Conservation (phyloP, 169 alveolate genomes). For the Eimeria falciformis region DNA sequence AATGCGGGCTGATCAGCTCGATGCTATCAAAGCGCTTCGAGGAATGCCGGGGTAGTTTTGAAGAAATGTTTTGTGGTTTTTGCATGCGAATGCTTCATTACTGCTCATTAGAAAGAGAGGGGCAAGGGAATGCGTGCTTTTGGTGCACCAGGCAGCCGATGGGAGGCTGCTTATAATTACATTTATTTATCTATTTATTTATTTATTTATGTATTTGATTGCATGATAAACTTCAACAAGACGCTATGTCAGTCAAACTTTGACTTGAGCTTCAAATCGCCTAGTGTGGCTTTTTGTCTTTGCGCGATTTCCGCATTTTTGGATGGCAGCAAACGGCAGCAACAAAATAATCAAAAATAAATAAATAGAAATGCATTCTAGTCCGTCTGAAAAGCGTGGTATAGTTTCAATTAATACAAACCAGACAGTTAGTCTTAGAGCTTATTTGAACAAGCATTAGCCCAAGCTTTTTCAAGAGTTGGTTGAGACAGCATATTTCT, state of each 20-base stretch:
- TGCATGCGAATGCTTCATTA: neutral
- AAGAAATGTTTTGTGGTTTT: neutral
- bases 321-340: neutral
- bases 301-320: neutral
- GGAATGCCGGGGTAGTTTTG: neutral
- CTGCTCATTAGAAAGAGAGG: no score
- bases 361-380: neutral
- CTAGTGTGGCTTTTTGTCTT: neutral
- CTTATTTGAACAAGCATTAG: no score
- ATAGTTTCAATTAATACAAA: no score
- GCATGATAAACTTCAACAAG: neutral
- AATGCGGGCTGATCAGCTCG: constrained; percentile 38
- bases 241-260: neutral
- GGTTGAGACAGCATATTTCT: no score
- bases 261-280: neutral
- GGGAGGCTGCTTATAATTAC: no score
- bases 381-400: neutral
- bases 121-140: no score
- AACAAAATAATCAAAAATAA: neutral
- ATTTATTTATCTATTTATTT: no score
- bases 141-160: no score
- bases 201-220: no score
- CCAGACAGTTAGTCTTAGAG: no score
- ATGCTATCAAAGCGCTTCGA: constrained; percentile 36
- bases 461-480: no score